phyloP scores from a whole-genome alignment of 805 yeast genomes.

The Hanseniaspora opuntiae region DNA sequence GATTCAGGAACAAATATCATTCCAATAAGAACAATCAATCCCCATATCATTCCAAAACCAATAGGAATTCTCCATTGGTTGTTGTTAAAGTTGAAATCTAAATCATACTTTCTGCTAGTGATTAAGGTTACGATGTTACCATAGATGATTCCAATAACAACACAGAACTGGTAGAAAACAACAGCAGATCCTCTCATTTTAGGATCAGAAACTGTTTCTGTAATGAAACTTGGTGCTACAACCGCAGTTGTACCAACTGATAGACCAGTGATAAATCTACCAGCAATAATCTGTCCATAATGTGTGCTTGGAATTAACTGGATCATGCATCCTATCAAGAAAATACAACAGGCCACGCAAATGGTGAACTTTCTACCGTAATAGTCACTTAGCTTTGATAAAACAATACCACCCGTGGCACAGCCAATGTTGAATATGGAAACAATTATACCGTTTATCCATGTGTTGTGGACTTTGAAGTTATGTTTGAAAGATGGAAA shows the following conservation, averaged over 20 bases:
- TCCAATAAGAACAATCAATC: constrained; percentile 40
- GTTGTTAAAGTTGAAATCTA: constrained; percentile 23
- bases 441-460: constrained; percentile 38
- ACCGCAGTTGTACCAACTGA: constrained; percentile 67
- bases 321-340: constrained; percentile 45
- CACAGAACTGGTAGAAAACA: constrained; percentile 47
- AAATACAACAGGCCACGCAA: constrained; percentile 39
- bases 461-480: constrained; percentile 37
- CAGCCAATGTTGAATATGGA: constrained; percentile 55
- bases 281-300: constrained; percentile 39
- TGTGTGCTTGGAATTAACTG: constrained; percentile 33
- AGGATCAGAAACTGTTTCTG: constrained; percentile 50
- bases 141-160: constrained; percentile 51
- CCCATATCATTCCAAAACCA: constrained; percentile 33
- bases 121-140: constrained; percentile 54
- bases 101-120: constrained; percentile 26
- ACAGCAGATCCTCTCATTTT: constrained; percentile 55
- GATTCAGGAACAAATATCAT: constrained; percentile 56
- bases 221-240: constrained; percentile 54
- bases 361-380: constrained; percentile 51
- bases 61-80: constrained; percentile 62
- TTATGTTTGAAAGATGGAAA: constrained; percentile 30
- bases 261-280: constrained; percentile 56
- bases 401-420: constrained; percentile 51
- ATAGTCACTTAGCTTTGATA: constrained; percentile 46